Evolutionary conservation across 2,329 filamentous ascomycete species (phyloP), one percentile per base, ranked within the genome.

Genomic region (Trichophyton schoenleinii): DNA sequence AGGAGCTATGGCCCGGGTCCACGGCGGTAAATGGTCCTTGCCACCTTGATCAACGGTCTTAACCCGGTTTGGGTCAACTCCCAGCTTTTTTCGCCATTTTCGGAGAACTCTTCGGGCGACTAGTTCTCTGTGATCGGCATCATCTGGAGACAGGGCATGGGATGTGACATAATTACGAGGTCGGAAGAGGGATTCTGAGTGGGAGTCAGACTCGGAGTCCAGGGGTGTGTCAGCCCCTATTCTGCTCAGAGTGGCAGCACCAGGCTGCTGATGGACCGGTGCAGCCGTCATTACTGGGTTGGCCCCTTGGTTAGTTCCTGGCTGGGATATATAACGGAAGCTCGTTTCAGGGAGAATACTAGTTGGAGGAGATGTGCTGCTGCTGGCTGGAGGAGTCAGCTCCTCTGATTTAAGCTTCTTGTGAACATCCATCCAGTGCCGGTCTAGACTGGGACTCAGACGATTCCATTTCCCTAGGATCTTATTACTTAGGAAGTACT

Each of bases 401-500:
- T 38, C 41, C 18, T 73, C 75, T 15, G 74, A 73, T 66, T 84
- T 79, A 53, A 90, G 77, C 22, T 80, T 79, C 28, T 82, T 77
- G 38, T 88, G 84, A 1, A 94, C 83, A 9, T 74, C 71, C 25
- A 77, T 74, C 86, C 89, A 95, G 70, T 89, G 85, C 1, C 77
- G 74, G 15, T 79, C 76, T 69, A 89, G 78, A 63, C 79, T 80
- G 0, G 80, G 77, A 13, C 86, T 82, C 77, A 88, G 88, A 62
- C 84, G 80, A 63, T 83, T 84, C 91, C 91, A 96, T 68, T 84
- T 83, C 18, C 89, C 88, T 28, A 95, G 76, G 0, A 91, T 87
- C 61, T 89, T 88, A 49, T 95, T 79, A 5, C 86, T 88, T 81
- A 95, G 87, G 74, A 96, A 96, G 73, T 95, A 96, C 71, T 96